phyloP scores from a whole-genome alignment of 2,329 filamentous ascomycete genomes.

The Neonectria punicea region DNA sequence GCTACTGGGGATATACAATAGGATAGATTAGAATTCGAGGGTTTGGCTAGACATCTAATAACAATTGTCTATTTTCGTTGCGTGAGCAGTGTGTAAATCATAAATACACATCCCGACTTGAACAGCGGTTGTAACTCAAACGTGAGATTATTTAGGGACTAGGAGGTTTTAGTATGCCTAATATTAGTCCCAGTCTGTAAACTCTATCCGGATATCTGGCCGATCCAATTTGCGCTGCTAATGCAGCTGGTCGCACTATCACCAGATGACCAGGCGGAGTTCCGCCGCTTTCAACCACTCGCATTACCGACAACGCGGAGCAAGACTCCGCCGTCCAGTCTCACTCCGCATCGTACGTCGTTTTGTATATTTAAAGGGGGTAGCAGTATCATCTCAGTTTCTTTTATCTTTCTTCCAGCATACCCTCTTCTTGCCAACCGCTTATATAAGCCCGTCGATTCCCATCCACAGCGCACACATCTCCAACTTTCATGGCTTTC shows the following conservation, averaged over 20 bases:
- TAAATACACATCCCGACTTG: not conserved
- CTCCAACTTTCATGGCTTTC: not conserved
- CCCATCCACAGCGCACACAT: not conserved
- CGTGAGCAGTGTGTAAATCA: too few species aligned
- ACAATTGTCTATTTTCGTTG: not conserved
- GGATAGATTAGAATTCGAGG: not conserved
- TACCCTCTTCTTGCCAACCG: not conserved
- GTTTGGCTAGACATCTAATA: not conserved
- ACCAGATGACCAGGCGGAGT: conserved; percentile 11
- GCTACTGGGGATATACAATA: not conserved
- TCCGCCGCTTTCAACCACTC: conserved; percentile 8
- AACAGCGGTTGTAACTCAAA: not conserved
- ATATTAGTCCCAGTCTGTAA: not conserved
- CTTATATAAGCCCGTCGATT: too few species aligned
- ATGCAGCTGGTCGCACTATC: not conserved
- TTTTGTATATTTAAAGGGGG: not conserved
- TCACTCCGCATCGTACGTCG: not conserved
- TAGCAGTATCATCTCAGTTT: not conserved
- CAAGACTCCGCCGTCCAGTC: not conserved
- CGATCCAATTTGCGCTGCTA: not conserved
- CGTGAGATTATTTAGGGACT: not conserved
- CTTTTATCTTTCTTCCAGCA: not conserved
- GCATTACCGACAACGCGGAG: not conserved
- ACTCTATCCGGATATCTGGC: not conserved
- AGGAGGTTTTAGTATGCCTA: too few species aligned